These are phyloP conservation scores for Trichoderma koningii DNA, from an alignment of 2,329 filamentous ascomycete species.

Conservation along the genomic window DNA sequence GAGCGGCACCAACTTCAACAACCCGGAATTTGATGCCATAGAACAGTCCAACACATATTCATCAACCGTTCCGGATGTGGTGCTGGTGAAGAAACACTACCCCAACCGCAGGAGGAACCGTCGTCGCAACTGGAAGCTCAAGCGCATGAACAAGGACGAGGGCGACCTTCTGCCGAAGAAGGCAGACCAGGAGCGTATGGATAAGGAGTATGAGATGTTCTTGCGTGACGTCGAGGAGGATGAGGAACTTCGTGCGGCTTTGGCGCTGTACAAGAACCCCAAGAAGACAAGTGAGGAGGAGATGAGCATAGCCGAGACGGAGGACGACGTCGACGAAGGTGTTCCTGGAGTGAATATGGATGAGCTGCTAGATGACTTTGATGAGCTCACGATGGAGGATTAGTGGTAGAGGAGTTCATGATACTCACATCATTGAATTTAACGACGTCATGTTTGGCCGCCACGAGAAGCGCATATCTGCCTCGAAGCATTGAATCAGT, in stretches of 20 bases:
- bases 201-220: conserved; percentile 96
- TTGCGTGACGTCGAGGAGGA: conserved; percentile 96
- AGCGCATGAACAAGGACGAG: conserved; percentile 89
- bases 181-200: conserved; percentile 82
- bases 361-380: conserved; percentile 87
- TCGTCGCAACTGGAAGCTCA: conserved; percentile 88
- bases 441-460: conserved; percentile 11
- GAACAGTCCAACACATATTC: conserved; percentile 76
- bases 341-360: conserved; percentile 73
- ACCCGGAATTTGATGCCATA: conserved; percentile 77
- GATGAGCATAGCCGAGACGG: conserved; percentile 68
- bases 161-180: conserved; percentile 84
- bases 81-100: conserved; percentile 97
- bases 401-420: conserved; percentile 35
- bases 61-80: conserved; percentile 82
- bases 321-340: conserved; percentile 62
- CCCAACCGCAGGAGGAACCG: conserved; percentile 78
- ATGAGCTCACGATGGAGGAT: conserved; percentile 65
- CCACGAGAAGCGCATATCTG: not conserved
- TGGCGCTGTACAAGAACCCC: conserved; percentile 81
- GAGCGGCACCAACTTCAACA: conserved; percentile 90
- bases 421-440: conserved; percentile 24
- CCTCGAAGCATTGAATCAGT: not conserved
- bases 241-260: conserved; percentile 76
- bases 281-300: conserved; percentile 58